Percentiles rank a stretch among this genome's conserved stretches.
These are phyloP conservation scores for Cladosporium sp. DNA, from an alignment of 2,329 filamentous ascomycete genomes.

Conservation along the genomic window DNA sequence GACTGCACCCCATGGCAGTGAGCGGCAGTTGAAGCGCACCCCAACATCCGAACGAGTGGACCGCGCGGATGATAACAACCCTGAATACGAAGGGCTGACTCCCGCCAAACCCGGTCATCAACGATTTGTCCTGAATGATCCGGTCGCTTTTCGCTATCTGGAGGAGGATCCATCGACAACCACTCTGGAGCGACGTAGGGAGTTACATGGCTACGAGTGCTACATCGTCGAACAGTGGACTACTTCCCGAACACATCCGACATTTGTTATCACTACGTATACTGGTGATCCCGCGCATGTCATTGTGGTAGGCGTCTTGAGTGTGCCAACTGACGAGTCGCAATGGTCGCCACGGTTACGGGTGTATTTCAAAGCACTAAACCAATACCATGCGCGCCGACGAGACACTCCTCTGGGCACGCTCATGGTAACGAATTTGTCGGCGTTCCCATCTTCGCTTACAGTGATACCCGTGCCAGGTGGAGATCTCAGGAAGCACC, in stretches of 20 bases:
- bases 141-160: constrained; percentile 68
- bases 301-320: constrained; percentile 74
- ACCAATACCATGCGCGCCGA: constrained; percentile 77
- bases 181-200: constrained; percentile 67
- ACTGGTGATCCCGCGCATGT: constrained; percentile 79
- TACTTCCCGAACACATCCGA: constrained; percentile 84
- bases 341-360: constrained; percentile 75
- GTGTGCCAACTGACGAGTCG: constrained; percentile 73
- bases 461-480: constrained; percentile 89
- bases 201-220: constrained; percentile 79
- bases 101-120: constrained; percentile 40
- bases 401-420: constrained; percentile 79
- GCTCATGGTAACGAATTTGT: constrained; percentile 90
- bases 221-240: constrained; percentile 98
- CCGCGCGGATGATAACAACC: not conserved
- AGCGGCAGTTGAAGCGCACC: constrained; percentile 3
- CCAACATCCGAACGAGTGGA: constrained; percentile 3
- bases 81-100: constrained; percentile 24
- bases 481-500: constrained; percentile 75
- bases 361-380: constrained; percentile 80
- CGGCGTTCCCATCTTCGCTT: constrained; percentile 83
- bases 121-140: constrained; percentile 62
- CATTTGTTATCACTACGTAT: constrained; percentile 86
- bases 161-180: constrained; percentile 76
- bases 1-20: constrained; percentile 16